Conservation (phyloP, 306 rosid species). For the Dryas drummondii region DNA sequence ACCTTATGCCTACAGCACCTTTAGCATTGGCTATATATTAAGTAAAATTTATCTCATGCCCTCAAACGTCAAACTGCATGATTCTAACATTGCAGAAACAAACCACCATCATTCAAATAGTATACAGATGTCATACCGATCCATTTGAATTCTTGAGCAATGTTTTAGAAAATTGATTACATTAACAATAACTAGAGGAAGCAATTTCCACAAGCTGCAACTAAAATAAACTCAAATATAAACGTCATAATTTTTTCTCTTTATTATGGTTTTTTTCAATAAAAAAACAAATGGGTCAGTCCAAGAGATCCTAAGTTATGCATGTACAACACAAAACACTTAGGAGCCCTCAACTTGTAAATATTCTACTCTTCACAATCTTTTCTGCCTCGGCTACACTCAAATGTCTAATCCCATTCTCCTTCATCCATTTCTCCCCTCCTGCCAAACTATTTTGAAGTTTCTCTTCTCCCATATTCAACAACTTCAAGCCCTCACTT, state of each 20-base stretch:
- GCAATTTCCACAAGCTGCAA: neutral
- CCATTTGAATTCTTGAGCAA: neutral
- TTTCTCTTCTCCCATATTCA: conserved; percentile 60
- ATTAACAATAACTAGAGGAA: neutral
- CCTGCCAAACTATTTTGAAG: conserved; percentile 45
- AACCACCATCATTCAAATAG: neutral
- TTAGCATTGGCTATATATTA: neutral
- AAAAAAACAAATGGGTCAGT: conserved; percentile 39
- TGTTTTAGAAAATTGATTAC: neutral
- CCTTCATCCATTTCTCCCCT: conserved; percentile 70
- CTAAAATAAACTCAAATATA: conserved; percentile 7
- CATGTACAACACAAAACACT: conserved; percentile 32
- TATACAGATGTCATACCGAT: neutral
- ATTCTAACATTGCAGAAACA: neutral
- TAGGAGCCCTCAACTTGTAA: conserved; percentile 39
- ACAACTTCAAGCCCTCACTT: conserved; percentile 69
- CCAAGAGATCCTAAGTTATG: conserved; percentile 32
- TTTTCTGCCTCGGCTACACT: conserved; percentile 58
- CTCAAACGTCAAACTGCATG: neutral
- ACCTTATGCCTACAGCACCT: no score
- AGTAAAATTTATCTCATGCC: neutral
- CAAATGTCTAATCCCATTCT: conserved; percentile 55
- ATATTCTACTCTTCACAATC: conserved; percentile 64
- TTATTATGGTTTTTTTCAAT: conserved; percentile 22
- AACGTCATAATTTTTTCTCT: neutral